Conservation (phyloP, 2,329 filamentous ascomycete genomes). For the Gnomoniopsis smithogilvyi region DNA sequence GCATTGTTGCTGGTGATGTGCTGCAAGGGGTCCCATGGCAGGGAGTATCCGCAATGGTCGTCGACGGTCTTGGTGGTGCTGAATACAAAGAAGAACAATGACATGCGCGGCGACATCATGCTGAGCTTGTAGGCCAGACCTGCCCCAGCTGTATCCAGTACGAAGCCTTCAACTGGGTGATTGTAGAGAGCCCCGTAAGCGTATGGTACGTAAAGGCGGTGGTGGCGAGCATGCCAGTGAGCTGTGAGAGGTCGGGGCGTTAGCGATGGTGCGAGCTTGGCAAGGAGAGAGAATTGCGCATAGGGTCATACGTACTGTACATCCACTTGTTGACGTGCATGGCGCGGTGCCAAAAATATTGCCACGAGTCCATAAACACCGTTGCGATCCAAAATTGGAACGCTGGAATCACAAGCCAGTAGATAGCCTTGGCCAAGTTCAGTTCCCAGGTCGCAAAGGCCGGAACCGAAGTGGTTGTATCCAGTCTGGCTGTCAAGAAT, state of each 20-base stretch:
- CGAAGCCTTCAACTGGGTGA: constrained; percentile 89
- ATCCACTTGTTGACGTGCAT: constrained; percentile 99
- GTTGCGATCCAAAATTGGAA: constrained; percentile 76
- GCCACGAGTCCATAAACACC: constrained; percentile 87
- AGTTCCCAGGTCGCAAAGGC: constrained; percentile 85
- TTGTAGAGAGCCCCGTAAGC: constrained; percentile 97
- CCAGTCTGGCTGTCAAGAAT: constrained; percentile 58
- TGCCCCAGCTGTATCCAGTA: constrained; percentile 87
- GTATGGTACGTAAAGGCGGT: constrained; percentile 95
- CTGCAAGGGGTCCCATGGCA: constrained; percentile 93
- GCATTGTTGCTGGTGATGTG: constrained; percentile 93
- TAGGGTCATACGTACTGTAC: constrained; percentile 65
- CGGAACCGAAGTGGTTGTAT: constrained; percentile 52
- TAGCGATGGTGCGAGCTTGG: constrained; percentile 9
- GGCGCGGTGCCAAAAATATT: constrained; percentile 92
- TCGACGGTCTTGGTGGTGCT: constrained; percentile 96
- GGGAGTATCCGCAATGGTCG: constrained; percentile 94
- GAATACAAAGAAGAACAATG: constrained; percentile 83
- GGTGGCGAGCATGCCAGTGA: constrained; percentile 90
- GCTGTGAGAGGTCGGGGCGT: constrained; percentile 42
- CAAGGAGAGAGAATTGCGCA: too few species aligned
- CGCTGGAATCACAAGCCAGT: constrained; percentile 72
- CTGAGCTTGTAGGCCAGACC: constrained; percentile 79
- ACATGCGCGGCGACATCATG: constrained; percentile 80
- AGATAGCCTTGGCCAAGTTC: constrained; percentile 68